Conservation (phyloP, 768 basidiomycete species). For the Phylloporus arenicola region DNA sequence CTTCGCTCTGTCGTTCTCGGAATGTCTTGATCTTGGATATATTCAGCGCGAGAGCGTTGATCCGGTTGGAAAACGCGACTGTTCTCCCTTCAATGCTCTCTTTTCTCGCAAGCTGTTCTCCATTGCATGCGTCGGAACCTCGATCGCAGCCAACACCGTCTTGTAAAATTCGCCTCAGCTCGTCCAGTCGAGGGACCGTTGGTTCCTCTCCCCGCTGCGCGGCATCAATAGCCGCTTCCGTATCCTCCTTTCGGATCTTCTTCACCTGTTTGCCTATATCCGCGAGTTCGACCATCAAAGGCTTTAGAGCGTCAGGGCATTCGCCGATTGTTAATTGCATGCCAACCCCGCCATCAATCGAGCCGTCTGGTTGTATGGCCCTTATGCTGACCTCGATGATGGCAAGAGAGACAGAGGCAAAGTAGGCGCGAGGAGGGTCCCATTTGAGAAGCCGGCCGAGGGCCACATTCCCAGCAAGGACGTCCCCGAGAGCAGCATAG, state of each 20-base stretch:
- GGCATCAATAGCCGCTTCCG: conserved; percentile 42
- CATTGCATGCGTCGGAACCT: neutral
- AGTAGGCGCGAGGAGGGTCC: conserved; percentile 74
- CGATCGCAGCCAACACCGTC: conserved; percentile 47
- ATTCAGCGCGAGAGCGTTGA: conserved; percentile 66
- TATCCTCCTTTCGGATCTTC: conserved; percentile 51
- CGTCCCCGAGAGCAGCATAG: conserved; percentile 74
- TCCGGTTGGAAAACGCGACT: conserved; percentile 68
- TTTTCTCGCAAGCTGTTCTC: conserved; percentile 30
- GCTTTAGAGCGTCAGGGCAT: conserved; percentile 58
- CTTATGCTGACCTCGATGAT: conserved; percentile 62
- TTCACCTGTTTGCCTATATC: conserved; percentile 48
- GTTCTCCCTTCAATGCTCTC: conserved; percentile 59
- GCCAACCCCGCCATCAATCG: conserved; percentile 48
- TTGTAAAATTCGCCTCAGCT: conserved; percentile 52
- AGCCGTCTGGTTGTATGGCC: conserved; percentile 42
- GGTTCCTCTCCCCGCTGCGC: conserved; percentile 30
- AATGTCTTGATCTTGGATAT: conserved; percentile 72
- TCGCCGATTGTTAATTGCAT: conserved; percentile 48
- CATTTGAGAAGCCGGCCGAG: conserved; percentile 51
- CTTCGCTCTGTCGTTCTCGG: conserved; percentile 60
- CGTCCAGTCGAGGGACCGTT: conserved; percentile 47
- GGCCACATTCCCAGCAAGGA: conserved; percentile 48
- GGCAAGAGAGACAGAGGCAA: conserved; percentile 67
- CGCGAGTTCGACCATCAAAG: conserved; percentile 65